phyloP scores from a whole-genome alignment of 176 grass and related monocot species.

The Avena atlantica region DNA sequence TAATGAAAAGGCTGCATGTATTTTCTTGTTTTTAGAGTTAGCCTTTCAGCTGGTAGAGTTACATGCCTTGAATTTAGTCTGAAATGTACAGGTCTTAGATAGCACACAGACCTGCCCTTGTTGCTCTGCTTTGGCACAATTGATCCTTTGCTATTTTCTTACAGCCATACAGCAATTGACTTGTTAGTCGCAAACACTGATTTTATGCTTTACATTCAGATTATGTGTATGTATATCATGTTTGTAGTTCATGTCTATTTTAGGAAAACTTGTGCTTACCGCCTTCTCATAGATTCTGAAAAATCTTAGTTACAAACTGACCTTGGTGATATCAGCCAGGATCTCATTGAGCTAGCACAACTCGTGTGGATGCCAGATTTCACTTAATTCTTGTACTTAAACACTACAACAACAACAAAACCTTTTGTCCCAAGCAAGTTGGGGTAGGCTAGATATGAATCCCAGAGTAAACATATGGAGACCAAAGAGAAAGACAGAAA shows the following conservation, averaged over 20 bases:
- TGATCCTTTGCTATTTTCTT: conserved; percentile 32
- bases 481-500: too few relatives aligned
- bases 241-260: conserved; percentile 20
- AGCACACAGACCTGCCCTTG: not conserved
- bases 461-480: too few relatives aligned
- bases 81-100: not conserved
- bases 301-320: conserved; percentile 13
- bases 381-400: conserved; percentile 17
- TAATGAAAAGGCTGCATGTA: conserved; percentile 2
- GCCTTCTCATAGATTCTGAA: not conserved
- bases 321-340: not conserved
- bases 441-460: too few relatives aligned
- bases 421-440: too few relatives aligned
- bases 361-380: not conserved
- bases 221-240: conserved; percentile 7
- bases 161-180: not conserved
- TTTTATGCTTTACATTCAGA: conserved; percentile 31
- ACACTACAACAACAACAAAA: not conserved
- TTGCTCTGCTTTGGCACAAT: conserved; percentile 22
- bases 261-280: conserved; percentile 2
- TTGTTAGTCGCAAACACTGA: conserved; percentile 5
- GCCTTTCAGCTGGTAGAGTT: conserved; percentile 2
- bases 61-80: conserved; percentile 1
- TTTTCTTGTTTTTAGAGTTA: conserved; percentile 3
- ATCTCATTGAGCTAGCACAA: conserved; percentile 26